Base-by-base conservation (phyloP, 2,329 filamentous ascomycete genomes). In the Neopestalotiopsis clavispora region DNA sequence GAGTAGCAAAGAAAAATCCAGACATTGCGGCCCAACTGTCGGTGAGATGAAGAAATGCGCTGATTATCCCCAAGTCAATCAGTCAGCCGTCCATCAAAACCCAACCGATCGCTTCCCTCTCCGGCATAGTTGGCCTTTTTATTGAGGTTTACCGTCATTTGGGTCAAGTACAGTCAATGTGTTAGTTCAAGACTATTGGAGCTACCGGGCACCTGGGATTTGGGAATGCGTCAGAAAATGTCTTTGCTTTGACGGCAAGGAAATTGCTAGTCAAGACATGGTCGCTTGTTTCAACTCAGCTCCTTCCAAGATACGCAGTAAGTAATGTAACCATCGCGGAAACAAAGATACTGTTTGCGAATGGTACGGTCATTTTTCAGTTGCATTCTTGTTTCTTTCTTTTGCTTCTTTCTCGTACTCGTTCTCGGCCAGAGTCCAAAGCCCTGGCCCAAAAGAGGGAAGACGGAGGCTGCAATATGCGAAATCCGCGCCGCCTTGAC, bases 171-270 rank as follows among this genome's bases (percentile, higher is more conserved):
- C 14, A 38, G 45, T 52, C 45, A 20, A 7, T 17, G 6, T 52
- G 17, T 52, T 52, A 52, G 45, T 52, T 52, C 45, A 52, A 52
- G 45, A 52, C 45, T 52, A 52, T 52, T 52, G 45, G 20, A 52
- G 45, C 45, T 52, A 52, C 45, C 45, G 45, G 45, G 45, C 45
- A 52, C 45, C 45, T 52, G 45, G 45, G 45, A 52, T 20, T 17
- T 20, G 42, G 20, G 17, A 52, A 20, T 52, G 9, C 6, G 20
- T 20, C 20, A 9, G 14, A n/a, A 23, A 52, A 52, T 52, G 45
- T 52, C 45, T 52, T 17, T 38, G 6, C 34, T 38, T 38, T 10
- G 23, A 14, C 45, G 45, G 45, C 45, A 9, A n/a, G 45, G 45
- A 52, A 52, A 52, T 52, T 52, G 10, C 34, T 38, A 52, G 45